A percentile compares a stretch with the other conserved stretches of the same genome.
Conservation (phyloP, 2,329 filamentous ascomycete genomes). For the Emydomyces testavorans region DNA sequence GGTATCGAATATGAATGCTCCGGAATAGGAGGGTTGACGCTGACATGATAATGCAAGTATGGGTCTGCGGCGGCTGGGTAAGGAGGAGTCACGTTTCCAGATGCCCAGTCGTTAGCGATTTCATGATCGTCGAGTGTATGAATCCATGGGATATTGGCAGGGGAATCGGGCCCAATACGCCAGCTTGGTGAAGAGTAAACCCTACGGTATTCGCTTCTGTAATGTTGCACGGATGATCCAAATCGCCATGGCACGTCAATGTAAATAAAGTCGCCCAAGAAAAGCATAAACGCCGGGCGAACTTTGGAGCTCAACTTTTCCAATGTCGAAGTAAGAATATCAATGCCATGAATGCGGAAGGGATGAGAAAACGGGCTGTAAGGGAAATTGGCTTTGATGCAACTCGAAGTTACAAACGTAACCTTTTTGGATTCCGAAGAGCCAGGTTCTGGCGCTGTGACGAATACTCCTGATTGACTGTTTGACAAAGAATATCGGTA, state of each 20-base stretch:
- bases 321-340: slow-evolving; percentile 61
- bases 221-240: slow-evolving; percentile 60
- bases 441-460: slow-evolving; percentile 61
- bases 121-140: slow-evolving; percentile 96
- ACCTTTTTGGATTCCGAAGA: slow-evolving; percentile 56
- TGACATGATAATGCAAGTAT: slow-evolving; percentile 74
- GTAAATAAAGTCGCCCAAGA: slow-evolving; percentile 42
- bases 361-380: slow-evolving; percentile 78
- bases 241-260: slow-evolving; percentile 71
- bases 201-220: slow-evolving; percentile 82
- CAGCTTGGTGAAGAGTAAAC: slow-evolving; percentile 95
- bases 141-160: slow-evolving; percentile 68
- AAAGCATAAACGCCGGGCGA: slow-evolving; percentile 47
- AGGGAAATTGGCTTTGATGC: slow-evolving; percentile 81
- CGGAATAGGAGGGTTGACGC: slow-evolving; percentile 63
- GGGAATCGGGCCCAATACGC: slow-evolving; percentile 50
- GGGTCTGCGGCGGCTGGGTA: slow-evolving; percentile 72
- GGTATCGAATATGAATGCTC: slow-evolving; percentile 40
- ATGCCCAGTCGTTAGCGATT: slow-evolving; percentile 81
- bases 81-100: slow-evolving; percentile 65
- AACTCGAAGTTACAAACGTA: slow-evolving; percentile 85
- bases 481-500: slow-evolving; percentile 84
- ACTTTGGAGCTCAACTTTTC: slow-evolving; percentile 51
- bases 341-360: slow-evolving; percentile 68
- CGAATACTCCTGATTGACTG: slow-evolving; percentile 73